A percentile compares a stretch with the other conserved stretches of the same genome.
Conservation (phyloP, 495 filamentous ascomycete genomes). For the Evansstolkia leycettana region DNA sequence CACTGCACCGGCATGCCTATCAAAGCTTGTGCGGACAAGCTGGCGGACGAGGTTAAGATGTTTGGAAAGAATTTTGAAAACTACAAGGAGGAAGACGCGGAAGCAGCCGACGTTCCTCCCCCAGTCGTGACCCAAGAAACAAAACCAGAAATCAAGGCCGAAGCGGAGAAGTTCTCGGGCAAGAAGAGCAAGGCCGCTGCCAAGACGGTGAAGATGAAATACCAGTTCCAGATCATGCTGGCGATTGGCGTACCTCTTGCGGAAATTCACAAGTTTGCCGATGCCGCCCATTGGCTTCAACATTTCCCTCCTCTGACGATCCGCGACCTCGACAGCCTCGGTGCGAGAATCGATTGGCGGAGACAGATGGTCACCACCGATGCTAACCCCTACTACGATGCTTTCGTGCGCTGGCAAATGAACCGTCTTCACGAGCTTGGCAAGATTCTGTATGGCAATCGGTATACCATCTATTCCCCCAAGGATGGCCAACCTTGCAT, state of each 20-base stretch:
- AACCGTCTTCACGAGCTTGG: constrained; percentile 75
- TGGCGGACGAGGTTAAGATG: constrained; percentile 73
- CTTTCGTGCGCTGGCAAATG: constrained; percentile 98
- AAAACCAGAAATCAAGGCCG: constrained; percentile 53
- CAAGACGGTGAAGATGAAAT: constrained; percentile 82
- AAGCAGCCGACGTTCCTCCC: constrained; percentile 22
- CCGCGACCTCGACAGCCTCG: constrained; percentile 71
- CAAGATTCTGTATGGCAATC: constrained; percentile 89
- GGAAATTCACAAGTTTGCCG: constrained; percentile 86
- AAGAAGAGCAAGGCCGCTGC: constrained; percentile 92
- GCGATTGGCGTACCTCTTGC: constrained; percentile 69
- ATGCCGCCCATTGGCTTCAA: constrained; percentile 76
- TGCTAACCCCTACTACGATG: constrained; percentile 93
- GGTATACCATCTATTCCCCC: constrained; percentile 90
- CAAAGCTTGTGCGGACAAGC: constrained; percentile 93
- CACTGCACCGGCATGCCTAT: constrained; percentile 98
- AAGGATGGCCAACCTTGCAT: constrained; percentile 97
- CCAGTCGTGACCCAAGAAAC: constrained; percentile 45
- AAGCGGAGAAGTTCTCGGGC: constrained; percentile 80
- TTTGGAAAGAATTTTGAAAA: constrained; percentile 82
- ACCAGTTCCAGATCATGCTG: constrained; percentile 84
- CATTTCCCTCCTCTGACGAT: constrained; percentile 78
- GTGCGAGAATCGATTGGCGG: constrained; percentile 84
- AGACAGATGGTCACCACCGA: constrained; percentile 88
- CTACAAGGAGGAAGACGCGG: constrained; percentile 50